Evolutionary conservation across 257 asterid species (phyloP), one percentile per base, ranked within the genome.

Genomic region (Anisodus acutangulus): DNA sequence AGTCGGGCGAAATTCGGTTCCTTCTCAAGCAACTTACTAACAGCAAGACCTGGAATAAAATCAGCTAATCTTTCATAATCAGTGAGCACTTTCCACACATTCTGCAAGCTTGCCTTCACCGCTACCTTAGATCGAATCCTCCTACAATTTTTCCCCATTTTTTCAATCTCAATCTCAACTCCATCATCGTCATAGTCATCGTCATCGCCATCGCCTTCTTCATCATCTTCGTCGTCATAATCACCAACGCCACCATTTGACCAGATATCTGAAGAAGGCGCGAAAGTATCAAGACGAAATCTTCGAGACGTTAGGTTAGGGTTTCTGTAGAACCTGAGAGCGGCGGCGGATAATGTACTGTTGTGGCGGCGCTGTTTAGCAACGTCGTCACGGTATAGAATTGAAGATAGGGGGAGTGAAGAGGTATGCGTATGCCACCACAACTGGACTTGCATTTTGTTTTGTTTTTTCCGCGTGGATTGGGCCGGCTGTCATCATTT

Each of bases 11-110:
- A 87, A 31, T 93, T 92, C 5, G 92, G 92, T 67, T 89, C 85
- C 88, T 94, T 93, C 81, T 92, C 92, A 49, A 94, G 92, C 91
- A 94, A 86, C 90, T 89, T 88, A 89, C 97, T 90, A 83, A 93
- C 97, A 35, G 94, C 94, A 53, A 94, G 94, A 71, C 97, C 94
- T 1, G 98, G 98, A 79, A 94, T 92, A 87, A 91, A 93, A 83
- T 94, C 98, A 79, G 97, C 92, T 88, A 94, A 87, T 83, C 93
- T 87, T 84, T 94, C 98, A 74, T 94, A 94, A 90, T 94, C 94
- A 60, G 97, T 94, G 90, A 94, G 84, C 83, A 92, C 86, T 82
- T 86, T 87, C 97, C 97, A 94, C 19, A 93, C 88, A 16, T 85
- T 86, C 78, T 91, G 88, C 57, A 93, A 93, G 89, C 92, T 89